These are phyloP conservation scores for Hypoxylon sp. DNA, from an alignment of 2,329 filamentous ascomycete genomes.

Conservation along the genomic window DNA sequence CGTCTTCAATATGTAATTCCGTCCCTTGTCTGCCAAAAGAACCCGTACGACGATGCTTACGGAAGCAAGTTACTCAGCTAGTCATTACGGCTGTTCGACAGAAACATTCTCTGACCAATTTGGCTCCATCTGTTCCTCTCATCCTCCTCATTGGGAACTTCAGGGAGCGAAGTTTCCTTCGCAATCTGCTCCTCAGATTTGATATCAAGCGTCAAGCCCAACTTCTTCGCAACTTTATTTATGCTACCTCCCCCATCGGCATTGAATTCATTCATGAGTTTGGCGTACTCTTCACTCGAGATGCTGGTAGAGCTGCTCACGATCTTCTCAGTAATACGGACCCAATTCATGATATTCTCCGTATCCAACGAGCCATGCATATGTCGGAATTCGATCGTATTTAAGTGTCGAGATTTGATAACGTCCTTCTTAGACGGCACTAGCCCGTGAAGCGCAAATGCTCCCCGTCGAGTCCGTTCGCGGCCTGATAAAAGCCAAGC, in stretches of 20 bases:
- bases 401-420: slow-evolving; percentile 10
- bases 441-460: slow-evolving; percentile 5
- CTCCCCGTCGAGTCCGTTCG: background rate
- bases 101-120: background rate
- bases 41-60: background rate
- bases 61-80: background rate
- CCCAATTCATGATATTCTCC: slow-evolving; percentile 24
- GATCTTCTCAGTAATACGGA: slow-evolving; percentile 10
- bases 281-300: background rate
- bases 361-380: slow-evolving; percentile 24
- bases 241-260: background rate
- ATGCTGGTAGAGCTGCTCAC: background rate
- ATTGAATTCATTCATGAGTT: background rate
- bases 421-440: background rate
- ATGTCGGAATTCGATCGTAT: slow-evolving; percentile 21
- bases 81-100: background rate
- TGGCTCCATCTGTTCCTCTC: background rate
- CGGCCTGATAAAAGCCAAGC: slow-evolving; percentile 18
- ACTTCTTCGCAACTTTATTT: background rate
- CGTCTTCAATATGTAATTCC: background rate
- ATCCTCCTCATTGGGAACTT: background rate
- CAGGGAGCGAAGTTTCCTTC: background rate
- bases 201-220: background rate
- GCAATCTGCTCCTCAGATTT: slow-evolving; percentile 1
- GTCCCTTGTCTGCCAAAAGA: background rate